These are phyloP conservation scores for Hygrophorus russula DNA, from an alignment of 768 basidiomycete species.

Conservation along the genomic window DNA sequence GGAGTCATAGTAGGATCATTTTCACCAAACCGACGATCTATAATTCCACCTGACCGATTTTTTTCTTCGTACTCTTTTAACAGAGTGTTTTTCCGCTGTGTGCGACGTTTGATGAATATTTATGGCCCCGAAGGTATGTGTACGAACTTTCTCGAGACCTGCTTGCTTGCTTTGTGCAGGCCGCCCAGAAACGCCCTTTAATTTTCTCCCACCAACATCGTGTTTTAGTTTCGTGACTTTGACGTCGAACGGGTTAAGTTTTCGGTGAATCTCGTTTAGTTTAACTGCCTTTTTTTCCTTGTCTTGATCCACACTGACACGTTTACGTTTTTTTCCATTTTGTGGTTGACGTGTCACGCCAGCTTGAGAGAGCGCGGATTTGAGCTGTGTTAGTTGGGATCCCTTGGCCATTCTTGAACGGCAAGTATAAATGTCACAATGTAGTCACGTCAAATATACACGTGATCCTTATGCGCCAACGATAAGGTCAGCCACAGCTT, in stretches of 20 bases:
- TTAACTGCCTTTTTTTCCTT: constrained; percentile 74
- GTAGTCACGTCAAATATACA: too few species aligned
- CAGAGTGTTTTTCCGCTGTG: constrained; percentile 81
- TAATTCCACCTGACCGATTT: constrained; percentile 75
- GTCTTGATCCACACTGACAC: constrained; percentile 54
- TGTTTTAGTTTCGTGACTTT: constrained; percentile 89
- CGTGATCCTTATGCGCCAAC: too few species aligned
- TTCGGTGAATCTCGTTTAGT: constrained; percentile 73
- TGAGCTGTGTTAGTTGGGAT: constrained; percentile 88
- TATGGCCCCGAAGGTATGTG: not conserved
- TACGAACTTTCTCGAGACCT: constrained; percentile 74
- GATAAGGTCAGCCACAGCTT: too few species aligned
- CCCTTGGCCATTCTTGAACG: constrained; percentile 73
- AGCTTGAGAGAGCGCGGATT: constrained; percentile 68
- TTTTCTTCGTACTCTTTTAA: constrained; percentile 81
- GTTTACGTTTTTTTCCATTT: constrained; percentile 60
- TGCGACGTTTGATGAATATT: constrained; percentile 5
- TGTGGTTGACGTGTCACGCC: constrained; percentile 58
- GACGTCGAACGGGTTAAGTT: constrained; percentile 89
- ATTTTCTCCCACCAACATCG: constrained; percentile 79
- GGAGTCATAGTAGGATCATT: constrained; percentile 84
- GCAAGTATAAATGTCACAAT: too few species aligned
- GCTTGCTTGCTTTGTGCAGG: constrained; percentile 86
- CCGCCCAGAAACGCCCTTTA: constrained; percentile 73
- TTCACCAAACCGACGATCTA: constrained; percentile 96